Evolutionary conservation across 768 basidiomycete species (phyloP), one percentile per base, ranked within the genome.

Genomic region (Calocera cornea): DNA sequence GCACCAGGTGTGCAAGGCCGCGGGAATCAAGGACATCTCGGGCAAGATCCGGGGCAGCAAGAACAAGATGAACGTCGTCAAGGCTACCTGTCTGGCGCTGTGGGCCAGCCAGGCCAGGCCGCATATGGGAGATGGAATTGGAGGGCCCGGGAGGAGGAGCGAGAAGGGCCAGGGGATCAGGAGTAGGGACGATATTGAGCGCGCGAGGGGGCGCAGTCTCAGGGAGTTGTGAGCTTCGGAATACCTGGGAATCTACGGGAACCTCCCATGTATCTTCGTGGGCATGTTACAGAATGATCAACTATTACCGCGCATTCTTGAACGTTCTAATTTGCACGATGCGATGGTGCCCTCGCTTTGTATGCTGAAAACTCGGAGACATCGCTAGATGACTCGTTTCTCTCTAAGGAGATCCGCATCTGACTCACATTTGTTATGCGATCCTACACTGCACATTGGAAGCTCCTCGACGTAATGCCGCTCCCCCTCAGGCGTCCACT

Each of bases 21-120:
- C 94, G 0, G 97, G 95, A 12, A 90, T 99, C 78, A 89, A 92
- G 76, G 95, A 99, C 77, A 83, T 90, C 47, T 93, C 90, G 71
- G 95, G 91, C 34, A 97, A 97, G 78, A 90, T 98, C 22, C 90
- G 91, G 86, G 94, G 95, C 17, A 94, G 90, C 73, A 81, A 90
- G 70, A 97, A 95, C 77, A 85, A 83, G 40, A 80, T 90, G 70
- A 85, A 89, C 76, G 91, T 95, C 44, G 85, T 95, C 80, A 95
- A 97, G 79, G 86, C 88, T 29, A 81, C 86, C 17, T 83, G 93
- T 72, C 82, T 87, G 75, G 82, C 97, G 80, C 79, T 99, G 64
- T 91, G 94, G 69, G 85, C 89, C 0, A 94, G 95, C 0, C 86
- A 89, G 74, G 86, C 86, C 69, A 90, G 90, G 2, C 75, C 88